A percentile compares a stretch with the other conserved stretches of the same genome.
Evolutionary conservation across 495 filamentous ascomycete genomes (phyloP).

Genomic region (Cladorrhinum samala): DNA sequence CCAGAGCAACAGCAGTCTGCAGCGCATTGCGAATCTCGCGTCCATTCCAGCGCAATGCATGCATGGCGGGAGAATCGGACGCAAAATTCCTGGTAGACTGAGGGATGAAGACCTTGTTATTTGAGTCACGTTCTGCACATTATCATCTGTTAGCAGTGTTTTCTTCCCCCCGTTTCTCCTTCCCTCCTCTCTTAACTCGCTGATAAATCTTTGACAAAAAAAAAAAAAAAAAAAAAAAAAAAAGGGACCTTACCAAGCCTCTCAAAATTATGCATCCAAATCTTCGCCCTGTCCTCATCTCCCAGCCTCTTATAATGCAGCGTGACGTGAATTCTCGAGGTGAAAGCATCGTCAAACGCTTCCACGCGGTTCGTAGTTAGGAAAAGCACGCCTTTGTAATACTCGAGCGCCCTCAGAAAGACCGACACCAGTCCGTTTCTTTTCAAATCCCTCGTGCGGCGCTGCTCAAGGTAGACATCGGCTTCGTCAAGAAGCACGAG

Average conservation of each 20-base stretch:
- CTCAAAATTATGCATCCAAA: constrained; percentile 38
- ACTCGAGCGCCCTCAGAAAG: constrained; percentile 38
- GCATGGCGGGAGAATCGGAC: constrained; percentile 24
- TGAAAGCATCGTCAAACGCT: constrained; percentile 39
- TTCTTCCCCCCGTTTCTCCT: neutral
- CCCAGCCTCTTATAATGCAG: constrained; percentile 33
- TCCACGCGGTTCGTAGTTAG: constrained; percentile 41
- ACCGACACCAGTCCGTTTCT: constrained; percentile 75
- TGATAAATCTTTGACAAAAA: too few relatives aligned
- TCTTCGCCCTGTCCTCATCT: constrained; percentile 29
- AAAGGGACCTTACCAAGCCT: constrained; percentile 16
- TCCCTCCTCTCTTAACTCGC: neutral
- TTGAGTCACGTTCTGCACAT: constrained; percentile 24
- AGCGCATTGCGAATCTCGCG: constrained; percentile 39
- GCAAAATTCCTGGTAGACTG: constrained; percentile 26
- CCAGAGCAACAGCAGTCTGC: constrained; percentile 40
- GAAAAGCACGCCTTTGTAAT: constrained; percentile 37
- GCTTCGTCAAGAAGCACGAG: constrained; percentile 41
- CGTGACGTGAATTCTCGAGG: constrained; percentile 38
- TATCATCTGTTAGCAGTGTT: neutral
- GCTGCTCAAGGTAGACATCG: constrained; percentile 53
- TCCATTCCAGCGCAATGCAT: constrained; percentile 31
- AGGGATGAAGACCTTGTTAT: constrained; percentile 25
- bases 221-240: neutral
- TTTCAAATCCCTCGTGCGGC: constrained; percentile 62